Percentiles rank a stretch among this genome's conserved stretches.
phyloP scores from a whole-genome alignment of 225 moss, liverwort and hornwort genomes.

The Straminergon stramineum region DNA sequence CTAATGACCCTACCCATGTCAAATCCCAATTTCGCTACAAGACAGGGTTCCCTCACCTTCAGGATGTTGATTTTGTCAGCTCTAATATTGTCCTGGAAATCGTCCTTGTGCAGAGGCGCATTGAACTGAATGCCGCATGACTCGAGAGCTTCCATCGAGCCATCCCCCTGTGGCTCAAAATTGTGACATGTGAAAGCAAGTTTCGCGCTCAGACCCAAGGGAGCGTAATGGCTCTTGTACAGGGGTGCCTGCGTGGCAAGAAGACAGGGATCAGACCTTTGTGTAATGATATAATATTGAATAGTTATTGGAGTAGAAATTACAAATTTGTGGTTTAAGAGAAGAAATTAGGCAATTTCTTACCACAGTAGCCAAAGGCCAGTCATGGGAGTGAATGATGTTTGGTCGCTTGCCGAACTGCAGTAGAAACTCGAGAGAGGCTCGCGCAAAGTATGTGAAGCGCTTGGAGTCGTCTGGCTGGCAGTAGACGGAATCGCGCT shows the following conservation, averaged over 20 bases:
- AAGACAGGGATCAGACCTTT: not conserved
- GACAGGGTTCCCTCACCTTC: slow-evolving; percentile 41
- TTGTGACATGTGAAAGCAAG: slow-evolving; percentile 92
- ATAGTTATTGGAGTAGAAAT: not conserved
- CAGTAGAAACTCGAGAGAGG: slow-evolving; percentile 74
- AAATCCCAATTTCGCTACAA: not conserved
- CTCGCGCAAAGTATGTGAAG: slow-evolving; percentile 78
- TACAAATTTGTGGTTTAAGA: not conserved
- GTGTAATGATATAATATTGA: not conserved
- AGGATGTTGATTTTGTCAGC: slow-evolving; percentile 58
- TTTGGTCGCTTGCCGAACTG: slow-evolving; percentile 80
- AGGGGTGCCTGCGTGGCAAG: slow-evolving; percentile 57
- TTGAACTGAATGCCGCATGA: slow-evolving; percentile 61
- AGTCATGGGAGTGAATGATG: slow-evolving; percentile 87
- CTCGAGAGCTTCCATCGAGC: slow-evolving; percentile 35
- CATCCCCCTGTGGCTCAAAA: slow-evolving; percentile 83
- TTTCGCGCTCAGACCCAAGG: slow-evolving; percentile 53
- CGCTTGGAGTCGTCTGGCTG: slow-evolving; percentile 77
- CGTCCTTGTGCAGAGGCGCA: slow-evolving; percentile 41
- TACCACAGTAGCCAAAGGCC: slow-evolving; percentile 81
- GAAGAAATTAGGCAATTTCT: not conserved
- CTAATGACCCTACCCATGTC: not conserved
- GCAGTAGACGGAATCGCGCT: slow-evolving; percentile 66
- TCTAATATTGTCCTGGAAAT: slow-evolving; percentile 66
- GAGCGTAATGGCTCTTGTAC: slow-evolving; percentile 59